phyloP scores from a whole-genome alignment of 2,329 filamentous ascomycete species.

The Colletotrichum acutatum region DNA sequence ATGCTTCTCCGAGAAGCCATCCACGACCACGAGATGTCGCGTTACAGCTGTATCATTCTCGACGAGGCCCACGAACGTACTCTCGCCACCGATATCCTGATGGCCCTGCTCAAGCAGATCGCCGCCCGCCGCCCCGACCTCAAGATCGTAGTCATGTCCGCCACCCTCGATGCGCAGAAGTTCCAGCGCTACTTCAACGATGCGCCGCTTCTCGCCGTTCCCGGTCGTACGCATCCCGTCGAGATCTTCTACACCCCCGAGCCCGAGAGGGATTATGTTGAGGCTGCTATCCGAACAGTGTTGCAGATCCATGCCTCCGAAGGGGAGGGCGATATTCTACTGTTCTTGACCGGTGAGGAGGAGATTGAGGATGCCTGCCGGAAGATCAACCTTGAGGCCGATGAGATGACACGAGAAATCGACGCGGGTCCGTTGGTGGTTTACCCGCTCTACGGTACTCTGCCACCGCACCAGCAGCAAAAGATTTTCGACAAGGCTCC shows the following conservation, averaged over 20 bases:
- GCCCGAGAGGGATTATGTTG: constrained; percentile 95
- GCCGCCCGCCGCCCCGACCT: constrained; percentile 84
- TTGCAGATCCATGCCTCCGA: constrained; percentile 96
- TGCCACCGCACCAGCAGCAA: constrained; percentile 94
- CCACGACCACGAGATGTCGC: constrained; percentile 90
- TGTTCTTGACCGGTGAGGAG: constrained; percentile 97
- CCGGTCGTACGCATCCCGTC: constrained; percentile 93
- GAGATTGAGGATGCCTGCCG: constrained; percentile 97
- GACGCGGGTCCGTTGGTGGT: constrained; percentile 90
- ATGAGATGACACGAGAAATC: constrained; percentile 91
- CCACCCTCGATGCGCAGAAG: constrained; percentile 96
- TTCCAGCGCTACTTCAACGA: constrained; percentile 98
- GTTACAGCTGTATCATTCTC: constrained; percentile 97
- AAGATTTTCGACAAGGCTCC: constrained; percentile 94
- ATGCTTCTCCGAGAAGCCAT: constrained; percentile 97
- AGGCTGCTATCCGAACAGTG: constrained; percentile 93
- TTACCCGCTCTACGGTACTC: constrained; percentile 92
- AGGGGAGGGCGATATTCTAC: constrained; percentile 88
- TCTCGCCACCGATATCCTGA: constrained; percentile 95
- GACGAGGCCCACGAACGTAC: constrained; percentile 99
- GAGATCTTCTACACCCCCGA: constrained; percentile 99
- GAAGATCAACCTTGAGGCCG: constrained; percentile 89
- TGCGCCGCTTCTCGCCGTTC: constrained; percentile 91
- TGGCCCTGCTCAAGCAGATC: constrained; percentile 95
- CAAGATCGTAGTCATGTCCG: constrained; percentile 99